Evolutionary conservation across 805 yeast genomes (phyloP), one percentile per base, ranked within the genome.

Genomic region (Candida koratica): DNA sequence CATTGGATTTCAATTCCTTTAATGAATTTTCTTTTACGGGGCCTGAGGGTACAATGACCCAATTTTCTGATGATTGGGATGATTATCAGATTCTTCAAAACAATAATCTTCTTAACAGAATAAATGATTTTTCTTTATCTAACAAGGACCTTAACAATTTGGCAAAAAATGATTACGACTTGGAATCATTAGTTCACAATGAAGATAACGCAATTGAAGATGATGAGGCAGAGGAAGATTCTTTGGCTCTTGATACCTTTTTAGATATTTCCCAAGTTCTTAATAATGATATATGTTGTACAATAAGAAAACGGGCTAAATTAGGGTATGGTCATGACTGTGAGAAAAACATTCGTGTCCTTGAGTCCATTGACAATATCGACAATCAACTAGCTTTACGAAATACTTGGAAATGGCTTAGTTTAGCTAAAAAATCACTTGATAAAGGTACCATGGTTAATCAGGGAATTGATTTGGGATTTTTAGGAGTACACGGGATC

Each of bases 351-450:
- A 72, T 81, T 28, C 67, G 70, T 12, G 65, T 84, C 17, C 61
- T 79, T 25, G 85, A 76, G 43, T 64, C 63, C 18, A 53, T 77
- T 22, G 71, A 67, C 37, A 61, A 69, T 2, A 55, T 77, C 16
- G 73, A 73, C 34, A 76, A 79, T 30, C 83, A 76, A 43, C 39
- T 56, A 26, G 56, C 58, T 37, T 61, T 82, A 33, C 66, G 82
- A 42, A 81, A 85, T 47, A 82, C 95, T 0, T 90, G 97, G 97
- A 79, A 82, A 52, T 90, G 97, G 97, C 61, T 90, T 20, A 74
- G 77, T 1, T 74, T 84, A 34, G 86, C 94, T 0, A 72, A 76
- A 36, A 76, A 74, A 27, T 70, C 84, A 1, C 77, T 78, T 4
- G 71, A 71, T 13, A 74, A 79, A 33, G 82, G 85, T 0, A 64